Evolutionary conservation across 2,329 filamentous ascomycete species (phyloP).

Genomic region (Plenodomus tracheiphilus): DNA sequence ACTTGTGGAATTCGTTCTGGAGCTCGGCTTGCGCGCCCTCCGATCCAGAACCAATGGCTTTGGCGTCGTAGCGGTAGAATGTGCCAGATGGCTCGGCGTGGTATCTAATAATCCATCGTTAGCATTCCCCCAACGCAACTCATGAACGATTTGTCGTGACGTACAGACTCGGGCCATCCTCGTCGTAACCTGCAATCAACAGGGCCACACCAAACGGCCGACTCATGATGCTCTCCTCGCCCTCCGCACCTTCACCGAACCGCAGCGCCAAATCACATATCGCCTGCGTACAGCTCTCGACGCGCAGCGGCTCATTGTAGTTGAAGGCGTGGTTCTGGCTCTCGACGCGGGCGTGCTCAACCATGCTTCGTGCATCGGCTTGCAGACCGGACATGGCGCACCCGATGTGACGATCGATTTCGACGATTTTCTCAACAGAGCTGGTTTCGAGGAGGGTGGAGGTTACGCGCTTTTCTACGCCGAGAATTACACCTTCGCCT

Average conservation of each 20-base stretch:
- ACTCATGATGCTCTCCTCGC: conserved; percentile 98
- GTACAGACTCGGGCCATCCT: conserved; percentile 89
- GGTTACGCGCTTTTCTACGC: conserved; percentile 98
- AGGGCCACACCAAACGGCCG: conserved; percentile 95
- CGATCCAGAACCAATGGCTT: conserved; percentile 95
- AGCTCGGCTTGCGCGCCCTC: conserved; percentile 97
- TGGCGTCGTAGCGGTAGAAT: conserved; percentile 98
- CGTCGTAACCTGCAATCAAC: conserved; percentile 94
- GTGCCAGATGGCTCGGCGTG: conserved; percentile 97
- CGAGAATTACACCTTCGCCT: conserved; percentile 90
- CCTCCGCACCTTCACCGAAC: conserved; percentile 96
- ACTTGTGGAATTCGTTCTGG: conserved; percentile 99
- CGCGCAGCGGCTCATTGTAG: conserved; percentile 91
- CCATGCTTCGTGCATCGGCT: conserved; percentile 95
- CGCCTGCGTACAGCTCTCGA: conserved; percentile 97
- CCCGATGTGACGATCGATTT: conserved; percentile 98
- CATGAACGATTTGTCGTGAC: conserved; percentile 23
- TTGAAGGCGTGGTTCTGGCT: conserved; percentile 97
- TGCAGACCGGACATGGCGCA: conserved; percentile 98
- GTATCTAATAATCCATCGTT: conserved; percentile 60
- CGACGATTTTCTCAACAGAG: conserved; percentile 99
- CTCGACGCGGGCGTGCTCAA: conserved; percentile 97
- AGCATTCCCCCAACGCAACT: not conserved
- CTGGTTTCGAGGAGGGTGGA: conserved; percentile 96
- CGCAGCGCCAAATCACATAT: conserved; percentile 96